Conservation (phyloP, 176 grass and related monocot genomes). For the Rhipidocladum racemiflorum region DNA sequence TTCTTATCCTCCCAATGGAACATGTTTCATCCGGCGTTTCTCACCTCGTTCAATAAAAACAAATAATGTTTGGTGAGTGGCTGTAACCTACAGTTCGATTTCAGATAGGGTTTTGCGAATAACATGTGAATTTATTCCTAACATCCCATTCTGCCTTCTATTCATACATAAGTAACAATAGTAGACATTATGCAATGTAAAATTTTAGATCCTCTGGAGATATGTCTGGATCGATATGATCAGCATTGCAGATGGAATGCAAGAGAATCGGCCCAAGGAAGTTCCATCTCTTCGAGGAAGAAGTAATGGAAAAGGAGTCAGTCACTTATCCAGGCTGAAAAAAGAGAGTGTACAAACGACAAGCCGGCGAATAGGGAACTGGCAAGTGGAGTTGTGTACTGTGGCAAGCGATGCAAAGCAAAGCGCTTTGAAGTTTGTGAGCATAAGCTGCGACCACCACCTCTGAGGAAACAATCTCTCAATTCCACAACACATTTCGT, state of each 20-base stretch:
- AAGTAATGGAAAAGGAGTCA: conserved; percentile 16
- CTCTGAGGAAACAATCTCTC: conserved; percentile 8
- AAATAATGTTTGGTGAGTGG: neutral
- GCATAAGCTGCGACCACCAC: conserved; percentile 12
- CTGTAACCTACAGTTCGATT: neutral
- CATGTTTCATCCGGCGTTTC: neutral
- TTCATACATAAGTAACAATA: too few relatives aligned
- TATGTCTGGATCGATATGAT: neutral
- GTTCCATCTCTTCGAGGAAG: conserved; percentile 32
- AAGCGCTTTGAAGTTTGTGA: neutral
- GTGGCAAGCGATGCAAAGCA: conserved; percentile 25
- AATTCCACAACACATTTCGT: neutral
- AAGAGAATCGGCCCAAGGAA: neutral
- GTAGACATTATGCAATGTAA: too few relatives aligned
- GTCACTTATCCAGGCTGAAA: conserved; percentile 27
- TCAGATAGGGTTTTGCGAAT: neutral
- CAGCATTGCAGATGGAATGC: neutral
- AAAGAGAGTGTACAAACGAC: neutral
- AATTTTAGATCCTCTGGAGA: neutral
- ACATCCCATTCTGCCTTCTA: neutral
- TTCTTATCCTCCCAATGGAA: neutral
- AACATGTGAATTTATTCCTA: neutral
- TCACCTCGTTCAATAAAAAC: neutral
- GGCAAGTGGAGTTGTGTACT: neutral
- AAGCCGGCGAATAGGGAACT: neutral